Evolutionary conservation across 2,329 filamentous ascomycete genomes (phyloP), one percentile per base, ranked within the genome.

Genomic region (Juglanconis oblonga): DNA sequence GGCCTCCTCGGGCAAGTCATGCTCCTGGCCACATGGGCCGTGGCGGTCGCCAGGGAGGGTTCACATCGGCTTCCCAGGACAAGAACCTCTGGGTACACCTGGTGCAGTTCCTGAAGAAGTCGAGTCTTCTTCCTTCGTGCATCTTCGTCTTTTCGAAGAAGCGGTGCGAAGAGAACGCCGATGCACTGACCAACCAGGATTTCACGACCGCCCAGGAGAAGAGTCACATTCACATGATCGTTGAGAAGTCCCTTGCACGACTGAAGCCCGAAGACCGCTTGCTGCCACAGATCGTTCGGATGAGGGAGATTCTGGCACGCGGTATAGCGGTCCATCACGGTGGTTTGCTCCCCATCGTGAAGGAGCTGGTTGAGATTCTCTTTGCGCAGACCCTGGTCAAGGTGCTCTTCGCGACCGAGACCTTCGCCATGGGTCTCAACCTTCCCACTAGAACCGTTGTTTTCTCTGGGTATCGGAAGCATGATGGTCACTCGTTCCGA

Each of bases 71-170:
- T 61, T 92, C 92, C 0, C 95, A 99, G 73, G 95, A 99, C 76
- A 93, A 92, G 72, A 98, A 93, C 64, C 83, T 97, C 7, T 99
- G 95, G 95, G 94, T 98, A 40, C 91, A 97, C 70, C 83, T 99
- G 44, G 92, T 99, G 3, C 91, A 96, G 69, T 92, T 91, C 74
- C 81, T 99, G 57, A 91, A 88, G 68, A 97, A 96, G 73, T 86
- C 92, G 55, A 91, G 86, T 52, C 81, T 99, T 4, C 83, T 99
- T 3, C 95, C 95, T 0, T 92, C 90, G 8, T 98, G 94, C 72
- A 96, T 99, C 66, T 99, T 99, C 71, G 94, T 99, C 58, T 99
- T 99, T 74, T 99, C 95, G 3, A 99, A 98, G 78, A 97, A 95
- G 75, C 83, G 95, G 55, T 98, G 95, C 69, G 95, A 99, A 73